Evolutionary conservation across 495 filamentous ascomycete genomes (phyloP).

Genomic region (Darksidea phi): DNA sequence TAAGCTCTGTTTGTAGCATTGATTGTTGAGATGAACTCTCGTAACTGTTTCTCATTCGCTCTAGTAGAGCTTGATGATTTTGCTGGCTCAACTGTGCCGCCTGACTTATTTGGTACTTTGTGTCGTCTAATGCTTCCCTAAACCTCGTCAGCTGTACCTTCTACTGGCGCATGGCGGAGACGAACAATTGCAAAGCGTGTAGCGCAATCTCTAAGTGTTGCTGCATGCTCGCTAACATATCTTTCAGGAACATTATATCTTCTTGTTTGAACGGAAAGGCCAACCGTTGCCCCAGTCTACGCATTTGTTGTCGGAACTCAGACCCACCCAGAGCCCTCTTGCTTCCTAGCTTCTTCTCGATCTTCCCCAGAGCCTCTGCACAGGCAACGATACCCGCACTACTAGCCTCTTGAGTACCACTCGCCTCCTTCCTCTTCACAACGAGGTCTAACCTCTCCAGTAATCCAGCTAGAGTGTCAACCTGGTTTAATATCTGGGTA

Average conservation of each 20-base stretch:
- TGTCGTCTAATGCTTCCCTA: not conserved
- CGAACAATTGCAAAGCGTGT: not conserved
- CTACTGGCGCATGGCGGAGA: not conserved
- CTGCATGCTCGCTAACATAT: not conserved
- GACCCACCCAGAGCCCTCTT: not conserved
- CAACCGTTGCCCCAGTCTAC: not conserved
- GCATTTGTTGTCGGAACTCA: not conserved
- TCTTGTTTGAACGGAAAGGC: conserved; percentile 1
- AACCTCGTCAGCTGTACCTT: not conserved
- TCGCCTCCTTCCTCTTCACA: not conserved
- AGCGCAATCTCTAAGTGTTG: not conserved
- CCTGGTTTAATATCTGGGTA: not conserved
- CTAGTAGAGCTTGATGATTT: no score
- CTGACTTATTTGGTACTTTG: no score
- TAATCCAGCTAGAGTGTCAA: not conserved
- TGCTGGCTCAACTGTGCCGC: no score
- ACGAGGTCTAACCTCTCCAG: not conserved
- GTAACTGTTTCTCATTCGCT: no score
- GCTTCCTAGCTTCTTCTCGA: not conserved
- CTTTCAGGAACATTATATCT: not conserved
- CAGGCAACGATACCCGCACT: not conserved
- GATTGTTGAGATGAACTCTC: no score
- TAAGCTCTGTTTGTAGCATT: no score
- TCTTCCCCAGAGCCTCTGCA: not conserved
- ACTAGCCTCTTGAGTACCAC: not conserved